Evolutionary conservation across 176 grass and related monocot genomes (phyloP), one percentile per base, ranked within the genome.

Genomic region (Juncus effusus): DNA sequence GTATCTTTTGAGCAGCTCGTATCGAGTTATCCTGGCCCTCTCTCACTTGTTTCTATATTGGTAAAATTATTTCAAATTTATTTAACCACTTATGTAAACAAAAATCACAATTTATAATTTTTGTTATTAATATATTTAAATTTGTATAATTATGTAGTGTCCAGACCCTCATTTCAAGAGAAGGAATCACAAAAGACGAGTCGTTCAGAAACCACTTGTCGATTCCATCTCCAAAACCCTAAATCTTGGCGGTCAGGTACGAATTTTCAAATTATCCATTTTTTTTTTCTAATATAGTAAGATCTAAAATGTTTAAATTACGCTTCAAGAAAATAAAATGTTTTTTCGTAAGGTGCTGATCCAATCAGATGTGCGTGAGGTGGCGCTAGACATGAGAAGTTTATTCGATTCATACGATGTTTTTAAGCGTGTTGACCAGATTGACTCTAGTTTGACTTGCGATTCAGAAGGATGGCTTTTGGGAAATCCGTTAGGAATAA

Each of bases 161-260:
- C 93, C 93, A 19, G 88, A 97, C 66, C 93, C 93, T 6, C 72
- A 97, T 80, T 97, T 97, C 72, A 97, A 92, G 80, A 88, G 88
- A 68, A 97, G 77, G 51, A 88, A 97, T 86, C 93, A 82, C 74
- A 97, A 97, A 72, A 77, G 93, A 78, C 91, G 93, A 81, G 93
- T 97, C 78, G 56, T 97, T 28, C 93, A 91, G 53, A 16, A 64
- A 62, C 62, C 63, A 37, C 74, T 97, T 40, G 82, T 86, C 6
- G 72, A 97, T 89, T 86, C 85, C 38, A 96, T 96, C 59, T 63
- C 82, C 51, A 86, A 89, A 19, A 97, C 83, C 41, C 62, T 97
- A 53, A 83, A 63, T 81, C 65, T 84, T 60, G 80, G 85, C 5
- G 93, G 93, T 54, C 62, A 75, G 88, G 93, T 97, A 86, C 76